Conservation (phyloP, 805 yeast genomes). For the Scheffersomyces coipomensis region DNA sequence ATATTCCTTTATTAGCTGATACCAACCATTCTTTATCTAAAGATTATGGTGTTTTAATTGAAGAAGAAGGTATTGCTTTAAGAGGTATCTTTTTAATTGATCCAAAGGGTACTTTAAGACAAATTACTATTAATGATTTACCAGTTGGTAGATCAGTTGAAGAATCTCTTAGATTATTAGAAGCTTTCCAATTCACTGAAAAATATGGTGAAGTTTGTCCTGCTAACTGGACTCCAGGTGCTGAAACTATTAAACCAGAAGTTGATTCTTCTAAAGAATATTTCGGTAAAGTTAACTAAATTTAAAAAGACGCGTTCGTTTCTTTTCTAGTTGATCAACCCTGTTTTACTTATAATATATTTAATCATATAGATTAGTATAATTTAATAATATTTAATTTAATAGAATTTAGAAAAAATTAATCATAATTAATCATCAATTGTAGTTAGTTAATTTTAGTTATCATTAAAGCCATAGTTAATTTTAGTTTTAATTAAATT, state of each 20-base stretch:
- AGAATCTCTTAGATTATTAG: conserved; percentile 95
- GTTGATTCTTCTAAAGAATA: conserved; percentile 87
- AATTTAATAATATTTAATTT: too few relatives aligned
- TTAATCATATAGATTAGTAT: too few relatives aligned
- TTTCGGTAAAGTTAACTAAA: conserved; percentile 83
- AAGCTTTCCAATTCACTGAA: conserved; percentile 99
- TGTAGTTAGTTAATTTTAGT: too few relatives aligned
- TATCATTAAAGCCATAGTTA: too few relatives aligned
- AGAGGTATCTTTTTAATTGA: conserved; percentile 98
- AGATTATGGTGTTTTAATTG: conserved; percentile 96
- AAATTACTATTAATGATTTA: conserved; percentile 95
- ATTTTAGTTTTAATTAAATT: too few relatives aligned
- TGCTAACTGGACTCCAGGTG: conserved; percentile 94
- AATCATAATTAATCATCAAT: too few relatives aligned
- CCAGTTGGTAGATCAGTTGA: conserved; percentile 99
- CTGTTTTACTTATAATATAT: too few relatives aligned
- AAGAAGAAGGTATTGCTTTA: conserved; percentile 94
- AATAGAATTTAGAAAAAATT: too few relatives aligned
- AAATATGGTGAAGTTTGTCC: conserved; percentile 99
- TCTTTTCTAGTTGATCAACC: too few relatives aligned
- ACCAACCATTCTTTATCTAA: conserved; percentile 92
- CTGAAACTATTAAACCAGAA: conserved; percentile 76
- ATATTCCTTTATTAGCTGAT: conserved; percentile 94
- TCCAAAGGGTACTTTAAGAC: conserved; percentile 93
- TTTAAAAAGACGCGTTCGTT: background rate